Evolutionary conservation across 2,329 filamentous ascomycete genomes (phyloP), one percentile per base, ranked within the genome.

Genomic region (Fusarium protoensiforme): DNA sequence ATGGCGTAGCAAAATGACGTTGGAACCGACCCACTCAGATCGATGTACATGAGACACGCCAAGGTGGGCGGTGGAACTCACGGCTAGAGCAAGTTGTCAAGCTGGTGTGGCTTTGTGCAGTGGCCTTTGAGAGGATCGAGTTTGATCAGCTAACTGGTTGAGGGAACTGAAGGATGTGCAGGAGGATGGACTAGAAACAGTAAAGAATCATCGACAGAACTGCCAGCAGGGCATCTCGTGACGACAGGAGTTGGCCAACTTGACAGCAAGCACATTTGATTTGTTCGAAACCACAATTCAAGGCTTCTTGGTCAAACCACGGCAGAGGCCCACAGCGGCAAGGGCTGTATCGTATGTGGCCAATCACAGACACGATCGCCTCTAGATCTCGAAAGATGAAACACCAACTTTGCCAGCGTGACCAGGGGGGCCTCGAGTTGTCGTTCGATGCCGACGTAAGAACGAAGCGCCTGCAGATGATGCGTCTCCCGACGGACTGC

Each of bases 31-130:
- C 59, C 59, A 62, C 48, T 58, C 51, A 62, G 36, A 61, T 29
- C 36, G 69, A 68, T 71, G 48, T 61, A 74, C 56, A 59, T 75
- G 72, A 74, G 71, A 75, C 72, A 68, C 65, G 72, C 72, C 67
- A 74, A 72, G 57, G 51, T 59, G 35, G 33, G 20, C 24, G 33
- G 53, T 61, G 67, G 61, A 59, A 48, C 56, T 13, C 16, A 51
- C 56, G 35, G 36, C 36, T 54, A 16, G 29, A 43, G 54, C 33
- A 20, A 38, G 35, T 64, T 65, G 64, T 61, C 41, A 67, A 58
- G 68, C 65, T 38, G 27, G 31, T 39, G 16, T 58, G 36, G 35
- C 56, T n/a, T 51, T 31, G 46, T 31, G 46, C 27, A 58, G 54
- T n/a, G 36, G 24, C 56, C 36, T 29, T 20, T 10, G 27, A 13